These are phyloP conservation scores for Agapanthus africanus DNA, from an alignment of 106 monocot species.

Conservation along the genomic window DNA sequence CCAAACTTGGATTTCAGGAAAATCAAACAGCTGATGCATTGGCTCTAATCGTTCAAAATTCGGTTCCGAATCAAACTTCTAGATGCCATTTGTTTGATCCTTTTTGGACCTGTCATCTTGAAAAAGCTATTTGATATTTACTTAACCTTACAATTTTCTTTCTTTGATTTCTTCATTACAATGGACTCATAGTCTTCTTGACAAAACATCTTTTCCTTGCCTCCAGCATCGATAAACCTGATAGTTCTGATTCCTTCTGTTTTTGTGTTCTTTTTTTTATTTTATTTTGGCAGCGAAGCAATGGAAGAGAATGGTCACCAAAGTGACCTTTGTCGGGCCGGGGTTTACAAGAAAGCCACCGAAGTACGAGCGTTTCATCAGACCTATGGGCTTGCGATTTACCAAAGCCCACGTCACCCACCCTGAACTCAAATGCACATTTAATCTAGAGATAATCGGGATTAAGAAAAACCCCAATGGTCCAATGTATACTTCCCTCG, in stretches of 20 bases:
- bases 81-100: too few species aligned
- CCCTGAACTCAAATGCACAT: slow-evolving; percentile 96
- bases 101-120: too few species aligned
- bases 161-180: too few species aligned
- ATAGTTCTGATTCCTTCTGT: neutral
- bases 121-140: too few species aligned
- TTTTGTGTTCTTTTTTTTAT: too few species aligned
- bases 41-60: too few species aligned
- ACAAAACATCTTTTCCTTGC: neutral
- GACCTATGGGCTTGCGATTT: slow-evolving; percentile 77
- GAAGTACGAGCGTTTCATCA: slow-evolving; percentile 90
- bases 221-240: neutral
- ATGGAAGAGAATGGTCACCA: slow-evolving; percentile 99
- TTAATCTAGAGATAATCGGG: slow-evolving; percentile 89
- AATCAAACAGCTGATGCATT: too few species aligned
- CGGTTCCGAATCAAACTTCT: too few species aligned
- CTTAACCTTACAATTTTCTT: too few species aligned
- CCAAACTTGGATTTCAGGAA: too few species aligned
- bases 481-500: slow-evolving; percentile 87
- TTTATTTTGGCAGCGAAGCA: slow-evolving; percentile 96
- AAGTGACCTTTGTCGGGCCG: slow-evolving; percentile 83
- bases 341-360: slow-evolving; percentile 94
- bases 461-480: slow-evolving; percentile 98
- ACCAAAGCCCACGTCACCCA: slow-evolving; percentile 97
- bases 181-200: neutral